These are phyloP conservation scores for Colletotrichum cuscutae DNA, from an alignment of 2,329 filamentous ascomycete species.

Conservation along the genomic window DNA sequence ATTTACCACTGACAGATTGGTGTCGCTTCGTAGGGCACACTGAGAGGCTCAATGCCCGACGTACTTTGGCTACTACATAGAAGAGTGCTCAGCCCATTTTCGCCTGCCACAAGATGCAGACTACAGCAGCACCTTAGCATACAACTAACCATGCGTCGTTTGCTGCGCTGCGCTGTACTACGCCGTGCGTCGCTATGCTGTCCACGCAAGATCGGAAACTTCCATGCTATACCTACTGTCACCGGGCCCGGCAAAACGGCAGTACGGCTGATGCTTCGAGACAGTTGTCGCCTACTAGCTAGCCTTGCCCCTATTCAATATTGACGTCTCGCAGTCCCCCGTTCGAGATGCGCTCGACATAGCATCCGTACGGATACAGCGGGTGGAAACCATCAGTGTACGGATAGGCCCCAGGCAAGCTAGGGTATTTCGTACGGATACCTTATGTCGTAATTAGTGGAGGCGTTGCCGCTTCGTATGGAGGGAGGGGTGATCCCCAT, in stretches of 20 bases:
- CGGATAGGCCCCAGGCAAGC: too few relatives aligned
- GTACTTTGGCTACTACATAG: neutral
- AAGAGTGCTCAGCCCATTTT: neutral
- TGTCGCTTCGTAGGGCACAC: neutral
- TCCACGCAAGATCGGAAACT: neutral
- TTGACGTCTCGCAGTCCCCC: neutral
- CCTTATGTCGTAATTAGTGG: neutral
- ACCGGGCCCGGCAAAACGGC: neutral
- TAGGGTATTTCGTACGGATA: too few relatives aligned
- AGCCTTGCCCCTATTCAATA: neutral
- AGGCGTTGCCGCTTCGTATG: slow-evolving; percentile 3
- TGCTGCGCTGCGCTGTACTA: neutral
- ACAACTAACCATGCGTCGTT: neutral
- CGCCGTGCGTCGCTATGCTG: too few relatives aligned
- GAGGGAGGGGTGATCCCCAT: slow-evolving; percentile 1
- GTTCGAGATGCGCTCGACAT: neutral
- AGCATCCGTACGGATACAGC: neutral
- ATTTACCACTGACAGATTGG: neutral
- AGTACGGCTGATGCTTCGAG: neutral
- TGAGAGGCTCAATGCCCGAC: neutral
- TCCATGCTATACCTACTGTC: neutral
- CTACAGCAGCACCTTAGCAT: neutral
- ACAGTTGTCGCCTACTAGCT: neutral
- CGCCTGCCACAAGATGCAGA: neutral
- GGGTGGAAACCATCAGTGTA: neutral